Evolutionary conservation across 148 eudicot genomes (phyloP), one percentile per base, ranked within the genome.

Genomic region (Vaccinium darrowii): DNA sequence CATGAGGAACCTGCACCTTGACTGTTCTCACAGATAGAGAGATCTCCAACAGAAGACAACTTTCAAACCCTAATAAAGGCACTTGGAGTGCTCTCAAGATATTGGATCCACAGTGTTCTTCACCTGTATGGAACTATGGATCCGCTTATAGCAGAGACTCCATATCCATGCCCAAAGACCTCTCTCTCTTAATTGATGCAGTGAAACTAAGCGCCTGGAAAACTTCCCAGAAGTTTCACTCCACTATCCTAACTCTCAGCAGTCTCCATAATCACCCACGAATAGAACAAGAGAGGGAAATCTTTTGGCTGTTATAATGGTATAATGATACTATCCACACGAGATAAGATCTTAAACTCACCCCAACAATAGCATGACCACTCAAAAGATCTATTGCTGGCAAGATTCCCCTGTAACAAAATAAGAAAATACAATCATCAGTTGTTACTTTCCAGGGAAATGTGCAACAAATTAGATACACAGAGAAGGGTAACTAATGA

Each of bases 391-490:
- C 93, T 72, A 95, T 83, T 49, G 99, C 98, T 60, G 98, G 92
- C 91, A 95, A 88, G 87, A 95, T 90, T 81, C 99, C 99, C 90
- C 99, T 95, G 93, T 88, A 27, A 80, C 47, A 76, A 58, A 72
- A 75, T 19, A n/a, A 65, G 15, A 25, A 13, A 4, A 33, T 19
- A 78, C 8, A 15, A 82, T 9, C 67, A 63, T 89, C 13, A 86
- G 71, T n/a, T 39, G 0, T 82, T 4, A 30, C 62, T 19, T 39
- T 75, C 23, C 54, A 74, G 13, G 54, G 54, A 82, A 54, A 83
- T 33, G n/a, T 43, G 36, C 15, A 3, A 14, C 9, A 3, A 67
- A 67, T 43, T 72, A 21, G 78, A 19, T 39, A 43, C 52, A 76
- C 49, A 30, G 0, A 1, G 13, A 47, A 43, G 9, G 4, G 21